Evolutionary conservation across 139 green algal genomes (phyloP), one percentile per base, ranked within the genome.

Genomic region (Haematococcus sp.): DNA sequence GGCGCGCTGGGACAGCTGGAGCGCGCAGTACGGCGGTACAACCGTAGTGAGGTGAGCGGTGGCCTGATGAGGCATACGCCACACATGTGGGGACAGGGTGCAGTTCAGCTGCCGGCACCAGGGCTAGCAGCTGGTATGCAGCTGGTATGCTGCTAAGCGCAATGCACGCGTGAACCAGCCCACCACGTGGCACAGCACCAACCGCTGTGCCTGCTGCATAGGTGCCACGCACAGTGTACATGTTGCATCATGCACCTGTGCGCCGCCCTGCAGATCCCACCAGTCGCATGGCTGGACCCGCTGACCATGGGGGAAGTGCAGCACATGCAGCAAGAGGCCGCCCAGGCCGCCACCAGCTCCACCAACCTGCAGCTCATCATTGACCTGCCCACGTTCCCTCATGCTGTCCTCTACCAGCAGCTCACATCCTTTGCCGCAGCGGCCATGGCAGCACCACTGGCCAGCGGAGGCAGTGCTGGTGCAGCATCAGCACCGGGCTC

Each of bases 321-420:
- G 59, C 60, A 35, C 17, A 17, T 17, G 28, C 56, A 65, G 16
- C 35, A 49, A 11, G 55, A 23, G 5, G 13, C 63, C 54, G 52
- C 69, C 52, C 34, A 44, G 49, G 15, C 59, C 55, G 54, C 35
- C 63, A 61, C 11, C 13, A 63, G 40, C 35, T 51, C 61, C 52
- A 63, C 58, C 58, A 63, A 30, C 23, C 58, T 93, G 59, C 72
- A 84, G 22, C 78, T 96, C n/a, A 60, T 81, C 0, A 40, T 97
- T 11, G 85, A 94, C 64, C 84, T 98, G 59, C 91, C 91, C 2
- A 66, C 73, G 19, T 98, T 97, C 75, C 89, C 88, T 5, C 86
- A 94, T 51, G 84, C 91, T 0, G 92, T 98, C 35, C 79, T 97
- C n/a, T 97, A 93, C 74, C 86, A 94, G 68, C 83, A 92, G 76